Conservation (phyloP, 495 filamentous ascomycete species). For the Neurospora cerealis region DNA sequence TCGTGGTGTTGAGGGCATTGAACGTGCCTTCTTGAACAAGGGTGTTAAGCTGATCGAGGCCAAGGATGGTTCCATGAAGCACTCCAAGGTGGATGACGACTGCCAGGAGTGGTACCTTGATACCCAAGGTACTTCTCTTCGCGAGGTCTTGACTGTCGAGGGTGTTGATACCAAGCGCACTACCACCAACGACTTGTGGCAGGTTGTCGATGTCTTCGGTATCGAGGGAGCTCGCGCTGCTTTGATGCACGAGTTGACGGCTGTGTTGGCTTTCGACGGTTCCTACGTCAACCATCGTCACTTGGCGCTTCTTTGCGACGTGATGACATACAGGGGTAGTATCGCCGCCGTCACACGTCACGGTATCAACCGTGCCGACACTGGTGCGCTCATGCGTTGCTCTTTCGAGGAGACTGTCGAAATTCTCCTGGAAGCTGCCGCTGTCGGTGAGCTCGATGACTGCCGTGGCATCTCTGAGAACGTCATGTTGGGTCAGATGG, state of each 20-base stretch:
- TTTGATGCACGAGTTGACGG: constrained; percentile 75
- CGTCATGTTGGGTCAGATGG: constrained; percentile 94
- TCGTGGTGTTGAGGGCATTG: constrained; percentile 79
- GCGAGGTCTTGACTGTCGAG: constrained; percentile 69
- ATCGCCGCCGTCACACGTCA: constrained; percentile 95
- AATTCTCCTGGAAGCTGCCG: constrained; percentile 90
- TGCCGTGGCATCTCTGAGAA: constrained; percentile 98
- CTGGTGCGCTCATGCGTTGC: constrained; percentile 96
- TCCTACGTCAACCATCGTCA: constrained; percentile 99
- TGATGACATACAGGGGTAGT: constrained; percentile 92
- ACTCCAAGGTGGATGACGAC: constrained; percentile 51
- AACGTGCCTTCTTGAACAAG: constrained; percentile 85
- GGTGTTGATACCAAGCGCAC: constrained; percentile 87
- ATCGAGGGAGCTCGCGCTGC: constrained; percentile 88
- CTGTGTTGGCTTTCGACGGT: constrained; percentile 92
- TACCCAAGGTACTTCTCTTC: constrained; percentile 79
- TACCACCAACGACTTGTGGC: constrained; percentile 89
- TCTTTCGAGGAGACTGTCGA: constrained; percentile 99
- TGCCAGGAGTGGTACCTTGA: constrained; percentile 94
- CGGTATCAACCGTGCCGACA: constrained; percentile 96
- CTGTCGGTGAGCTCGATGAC: constrained; percentile 89
- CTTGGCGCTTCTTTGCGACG: constrained; percentile 89
- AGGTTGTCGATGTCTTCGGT: constrained; percentile 86
- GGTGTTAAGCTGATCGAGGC: constrained; percentile 52
- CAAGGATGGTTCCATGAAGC: constrained; percentile 58